phyloP scores from a whole-genome alignment of 768 basidiomycete species.

The Chiua virens region DNA sequence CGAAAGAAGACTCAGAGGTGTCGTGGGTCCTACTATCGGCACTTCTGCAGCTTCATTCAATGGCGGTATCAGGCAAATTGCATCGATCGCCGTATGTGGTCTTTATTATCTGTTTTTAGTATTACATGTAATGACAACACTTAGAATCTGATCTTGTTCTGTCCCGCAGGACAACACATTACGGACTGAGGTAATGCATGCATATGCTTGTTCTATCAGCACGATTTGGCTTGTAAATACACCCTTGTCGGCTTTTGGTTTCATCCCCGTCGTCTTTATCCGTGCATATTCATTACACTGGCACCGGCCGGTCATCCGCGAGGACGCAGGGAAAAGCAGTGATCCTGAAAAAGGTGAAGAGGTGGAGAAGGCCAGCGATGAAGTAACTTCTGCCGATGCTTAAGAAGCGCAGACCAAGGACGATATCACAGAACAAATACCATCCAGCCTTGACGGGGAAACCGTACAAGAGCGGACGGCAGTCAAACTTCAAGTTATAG shows the following conservation, averaged over 20 bases:
- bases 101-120: too few relatives aligned
- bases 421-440: constrained; percentile 1
- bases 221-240: constrained; percentile 41
- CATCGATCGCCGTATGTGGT: constrained; percentile 26
- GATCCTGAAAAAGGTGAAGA: constrained; percentile 33
- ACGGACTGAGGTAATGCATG: constrained; percentile 34
- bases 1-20: constrained; percentile 10
- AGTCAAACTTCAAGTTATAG: neutral
- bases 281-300: constrained; percentile 38
- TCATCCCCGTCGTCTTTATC: constrained; percentile 35
- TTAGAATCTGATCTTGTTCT: constrained; percentile 8
- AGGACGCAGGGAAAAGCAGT: constrained; percentile 9
- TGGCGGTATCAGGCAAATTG: constrained; percentile 47
- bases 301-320: constrained; percentile 25
- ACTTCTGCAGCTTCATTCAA: constrained; percentile 46
- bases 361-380: neutral
- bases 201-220: constrained; percentile 37
- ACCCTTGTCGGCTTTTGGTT: constrained; percentile 30
- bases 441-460: neutral
- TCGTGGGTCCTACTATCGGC: constrained; percentile 31
- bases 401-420: neutral
- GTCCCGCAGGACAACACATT: constrained; percentile 27
- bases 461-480: neutral
- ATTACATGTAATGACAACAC: neutral
- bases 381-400: neutral